Evolutionary conservation across 768 basidiomycete genomes (phyloP).

Genomic region (Tricholoma terreum): DNA sequence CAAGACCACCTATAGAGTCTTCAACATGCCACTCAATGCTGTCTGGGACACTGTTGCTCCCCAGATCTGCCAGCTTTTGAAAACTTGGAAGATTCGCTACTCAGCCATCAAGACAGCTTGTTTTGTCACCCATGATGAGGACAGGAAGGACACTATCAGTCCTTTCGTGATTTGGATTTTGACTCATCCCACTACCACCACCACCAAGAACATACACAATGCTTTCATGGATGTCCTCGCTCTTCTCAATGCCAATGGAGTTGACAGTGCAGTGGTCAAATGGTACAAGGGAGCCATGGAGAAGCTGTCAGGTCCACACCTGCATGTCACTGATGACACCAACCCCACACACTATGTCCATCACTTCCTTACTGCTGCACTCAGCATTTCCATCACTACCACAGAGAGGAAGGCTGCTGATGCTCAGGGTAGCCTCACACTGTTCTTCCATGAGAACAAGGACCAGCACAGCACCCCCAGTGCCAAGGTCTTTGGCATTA

Average conservation of each 20-base stretch:
- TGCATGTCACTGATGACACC: slow-evolving; percentile 18
- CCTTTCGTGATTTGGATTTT: slow-evolving; percentile 40
- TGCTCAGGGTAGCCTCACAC: slow-evolving; percentile 26
- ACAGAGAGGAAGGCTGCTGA: slow-evolving; percentile 14
- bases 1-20: slow-evolving; percentile 33
- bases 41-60: slow-evolving; percentile 34
- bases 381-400: slow-evolving; percentile 27
- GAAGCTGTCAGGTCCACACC: slow-evolving; percentile 25
- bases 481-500: slow-evolving; percentile 23
- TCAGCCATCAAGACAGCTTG: slow-evolving; percentile 26
- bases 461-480: slow-evolving; percentile 22
- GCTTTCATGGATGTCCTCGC: slow-evolving; percentile 33
- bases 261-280: slow-evolving; percentile 34
- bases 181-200: slow-evolving; percentile 30
- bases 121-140: slow-evolving; percentile 6
- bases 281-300: slow-evolving; percentile 31
- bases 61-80: slow-evolving; percentile 25
- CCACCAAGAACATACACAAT: slow-evolving; percentile 25
- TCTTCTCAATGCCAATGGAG: slow-evolving; percentile 27
- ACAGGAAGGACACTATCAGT: slow-evolving; percentile 13
- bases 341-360: slow-evolving; percentile 17
- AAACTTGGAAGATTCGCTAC: slow-evolving; percentile 18
- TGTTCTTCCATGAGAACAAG: slow-evolving; percentile 30
- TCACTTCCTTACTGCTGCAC: slow-evolving; percentile 22
- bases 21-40: slow-evolving; percentile 31